Conservation (phyloP, 1,139 yeast species). For the Sugiyamaella neomexicana region DNA sequence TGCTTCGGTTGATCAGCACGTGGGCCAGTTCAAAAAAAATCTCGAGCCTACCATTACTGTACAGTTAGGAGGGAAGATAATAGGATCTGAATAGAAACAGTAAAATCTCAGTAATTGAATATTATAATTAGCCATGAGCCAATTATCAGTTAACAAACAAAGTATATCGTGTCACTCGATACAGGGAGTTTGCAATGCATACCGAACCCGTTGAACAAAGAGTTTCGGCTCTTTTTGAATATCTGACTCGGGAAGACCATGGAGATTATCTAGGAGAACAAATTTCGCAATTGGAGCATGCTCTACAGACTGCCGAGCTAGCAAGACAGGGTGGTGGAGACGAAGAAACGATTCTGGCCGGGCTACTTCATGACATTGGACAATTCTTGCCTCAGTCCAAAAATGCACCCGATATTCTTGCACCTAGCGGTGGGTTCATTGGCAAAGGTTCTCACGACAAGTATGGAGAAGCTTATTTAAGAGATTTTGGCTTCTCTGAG, state of each 20-base stretch:
- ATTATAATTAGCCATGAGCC: too few relatives aligned
- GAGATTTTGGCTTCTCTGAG: conserved; percentile 25
- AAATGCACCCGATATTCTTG: conserved; percentile 18
- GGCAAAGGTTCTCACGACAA: conserved; percentile 21
- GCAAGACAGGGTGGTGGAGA: conserved; percentile 21
- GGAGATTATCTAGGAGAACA: conserved; percentile 23
- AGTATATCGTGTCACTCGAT: too few relatives aligned
- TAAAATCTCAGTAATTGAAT: too few relatives aligned
- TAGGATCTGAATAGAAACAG: too few relatives aligned
- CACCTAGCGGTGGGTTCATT: conserved; percentile 10
- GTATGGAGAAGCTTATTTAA: conserved; percentile 23
- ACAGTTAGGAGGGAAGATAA: too few relatives aligned
- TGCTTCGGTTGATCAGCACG: too few relatives aligned
- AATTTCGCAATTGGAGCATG: conserved; percentile 24
- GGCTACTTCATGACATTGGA: conserved; percentile 24
- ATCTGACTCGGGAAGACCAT: conserved; percentile 21
- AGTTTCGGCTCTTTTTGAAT: conserved; percentile 20
- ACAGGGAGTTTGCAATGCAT: too few relatives aligned
- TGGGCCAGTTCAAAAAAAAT: too few relatives aligned
- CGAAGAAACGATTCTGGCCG: conserved; percentile 23
- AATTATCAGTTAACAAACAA: too few relatives aligned
- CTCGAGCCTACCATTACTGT: too few relatives aligned
- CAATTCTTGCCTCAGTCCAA: conserved; percentile 21
- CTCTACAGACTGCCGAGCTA: conserved; percentile 21
- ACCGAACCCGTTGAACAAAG: not conserved